phyloP scores from a whole-genome alignment of 352 stramenopile species.

The Pseudoperonospora humuli region DNA sequence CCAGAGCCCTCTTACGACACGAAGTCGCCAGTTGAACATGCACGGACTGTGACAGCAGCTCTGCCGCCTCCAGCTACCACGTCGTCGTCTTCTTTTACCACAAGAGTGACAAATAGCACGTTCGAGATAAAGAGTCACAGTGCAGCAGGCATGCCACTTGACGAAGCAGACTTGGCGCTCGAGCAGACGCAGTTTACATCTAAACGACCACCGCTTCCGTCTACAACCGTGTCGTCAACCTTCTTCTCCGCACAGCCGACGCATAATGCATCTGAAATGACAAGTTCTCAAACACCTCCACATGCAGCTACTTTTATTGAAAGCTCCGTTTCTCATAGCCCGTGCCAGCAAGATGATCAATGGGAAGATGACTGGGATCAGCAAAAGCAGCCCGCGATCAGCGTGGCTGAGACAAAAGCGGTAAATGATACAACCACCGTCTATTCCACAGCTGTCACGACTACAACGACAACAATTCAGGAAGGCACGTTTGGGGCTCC shows the following conservation, averaged over 20 bases:
- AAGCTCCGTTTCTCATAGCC: slow-evolving; percentile 1
- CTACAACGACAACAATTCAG: slow-evolving; percentile 3
- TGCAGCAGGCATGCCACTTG: slow-evolving; percentile 4
- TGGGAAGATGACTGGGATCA: slow-evolving; percentile 17
- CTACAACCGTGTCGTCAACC: slow-evolving; percentile 1
- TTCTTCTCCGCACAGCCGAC: slow-evolving; percentile 1
- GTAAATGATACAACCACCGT: background rate
- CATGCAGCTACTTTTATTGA: background rate
- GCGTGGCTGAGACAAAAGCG: background rate
- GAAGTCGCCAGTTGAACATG: slow-evolving; percentile 3
- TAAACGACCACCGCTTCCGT: background rate
- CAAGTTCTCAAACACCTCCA: background rate
- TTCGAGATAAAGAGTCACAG: slow-evolving; percentile 8
- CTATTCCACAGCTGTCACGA: slow-evolving; percentile 1
- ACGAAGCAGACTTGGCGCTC: slow-evolving; percentile 1
- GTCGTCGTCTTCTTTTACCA: slow-evolving; percentile 4
- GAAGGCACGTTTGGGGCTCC: slow-evolving; percentile 4
- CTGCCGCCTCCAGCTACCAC: background rate
- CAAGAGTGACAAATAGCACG: background rate
- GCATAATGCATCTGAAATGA: slow-evolving; percentile 2
- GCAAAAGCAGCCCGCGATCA: background rate
- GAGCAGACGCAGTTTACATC: slow-evolving; percentile 4
- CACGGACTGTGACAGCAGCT: background rate
- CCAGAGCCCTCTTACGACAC: background rate
- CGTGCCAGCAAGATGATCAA: slow-evolving; percentile 9